Base-by-base conservation (phyloP, 257 asterid species). In the Nicotiana sylvestris region DNA sequence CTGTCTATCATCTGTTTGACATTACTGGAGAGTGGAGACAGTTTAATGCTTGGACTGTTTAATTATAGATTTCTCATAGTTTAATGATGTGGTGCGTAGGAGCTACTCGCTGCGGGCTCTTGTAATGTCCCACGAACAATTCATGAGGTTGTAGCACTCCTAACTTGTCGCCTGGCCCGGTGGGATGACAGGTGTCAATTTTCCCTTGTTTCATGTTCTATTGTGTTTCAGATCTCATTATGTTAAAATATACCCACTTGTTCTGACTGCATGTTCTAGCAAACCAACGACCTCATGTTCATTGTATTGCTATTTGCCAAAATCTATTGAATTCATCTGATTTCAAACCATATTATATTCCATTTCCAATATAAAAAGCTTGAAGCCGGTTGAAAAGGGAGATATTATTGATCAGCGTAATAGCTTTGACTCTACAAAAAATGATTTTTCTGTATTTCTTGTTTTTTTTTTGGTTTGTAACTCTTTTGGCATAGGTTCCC, bases 161-260 rank as follows among this genome's bases (percentile, higher is more conserved):
- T 96, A 87, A 94, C 98, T 86, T 56, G 88, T 85, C 98, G 98
- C 82, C 89, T 94, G 76, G 98, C 99, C 58, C 95, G 98, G 51
- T 96, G 99, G 99, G 99, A 96, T 90, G 98, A 96, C 88, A 93
- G 99, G 99, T 96, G 16, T 76, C 43, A 74, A 2, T 49, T 74
- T 74, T 49, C 16, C 9, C 62, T 27, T 74, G 43, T 74, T 27
- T 13, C 62, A 49, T 12, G 4, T 53, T 53, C 57, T 53, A 53
- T 53, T 53, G 17, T 53, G 57, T 10, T 53, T 53, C 57, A 53
- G 15, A 53, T 7, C 11, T 43, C 49, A 43, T 43, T 8, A 4
- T 53, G 57, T 53, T 13, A 53, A 53, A 51, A 7, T 39, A 0
- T 43, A 1, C 3, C 49, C 10, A 0, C 49, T 43, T 43, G 0